Conservation (phyloP, 169 alveolate genomes). For the Theileria orientalis region DNA sequence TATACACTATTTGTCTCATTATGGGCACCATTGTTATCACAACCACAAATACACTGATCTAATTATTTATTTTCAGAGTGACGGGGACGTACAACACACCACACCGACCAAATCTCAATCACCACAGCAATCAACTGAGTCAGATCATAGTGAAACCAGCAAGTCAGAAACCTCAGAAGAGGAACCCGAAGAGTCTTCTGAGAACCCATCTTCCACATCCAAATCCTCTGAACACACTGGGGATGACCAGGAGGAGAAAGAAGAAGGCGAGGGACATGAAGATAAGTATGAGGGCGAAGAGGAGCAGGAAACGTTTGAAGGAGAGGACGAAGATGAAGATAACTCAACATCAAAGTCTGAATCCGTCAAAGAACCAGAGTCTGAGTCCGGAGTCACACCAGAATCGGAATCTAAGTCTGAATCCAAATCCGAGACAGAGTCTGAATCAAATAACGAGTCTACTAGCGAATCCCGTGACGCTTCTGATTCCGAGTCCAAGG, state of each 20-base stretch:
- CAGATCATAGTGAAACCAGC: background rate
- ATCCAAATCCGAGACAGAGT: background rate
- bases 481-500: too few species aligned
- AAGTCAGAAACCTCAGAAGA: background rate
- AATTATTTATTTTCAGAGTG: background rate
- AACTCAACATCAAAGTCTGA: background rate
- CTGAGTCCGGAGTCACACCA: too few species aligned
- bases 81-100: constrained; percentile 10
- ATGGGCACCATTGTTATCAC: background rate
- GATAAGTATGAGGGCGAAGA: constrained; percentile 5
- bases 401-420: background rate
- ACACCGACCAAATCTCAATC: too few species aligned
- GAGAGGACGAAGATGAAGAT: constrained; percentile 5
- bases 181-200: background rate
- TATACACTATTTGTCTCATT: background rate
- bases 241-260: constrained; percentile 1
- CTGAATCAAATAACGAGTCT: too few species aligned
- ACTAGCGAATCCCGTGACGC: too few species aligned
- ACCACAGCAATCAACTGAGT: background rate
- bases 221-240: background rate
- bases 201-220: background rate
- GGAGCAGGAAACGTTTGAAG: background rate
- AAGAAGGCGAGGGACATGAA: background rate
- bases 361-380: too few species aligned
- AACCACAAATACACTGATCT: background rate